Evolutionary conservation across 1,284 basidiomycete species (phyloP).

Genomic region (Malassezia cuniculi): DNA sequence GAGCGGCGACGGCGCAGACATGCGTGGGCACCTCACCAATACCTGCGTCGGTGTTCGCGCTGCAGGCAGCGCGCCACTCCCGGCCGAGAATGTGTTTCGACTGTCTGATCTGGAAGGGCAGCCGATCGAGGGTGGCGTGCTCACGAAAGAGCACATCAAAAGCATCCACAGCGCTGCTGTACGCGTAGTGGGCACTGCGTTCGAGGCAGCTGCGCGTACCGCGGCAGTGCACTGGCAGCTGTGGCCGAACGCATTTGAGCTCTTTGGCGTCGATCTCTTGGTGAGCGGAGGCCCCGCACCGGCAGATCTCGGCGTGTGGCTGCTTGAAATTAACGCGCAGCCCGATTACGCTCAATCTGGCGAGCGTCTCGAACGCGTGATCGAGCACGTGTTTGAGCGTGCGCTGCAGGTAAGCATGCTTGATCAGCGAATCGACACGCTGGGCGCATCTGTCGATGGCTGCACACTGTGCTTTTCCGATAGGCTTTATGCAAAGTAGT

Average conservation of each 20-base stretch:
- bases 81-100: constrained; percentile 26
- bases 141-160: constrained; percentile 48
- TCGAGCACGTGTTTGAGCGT: constrained; percentile 61
- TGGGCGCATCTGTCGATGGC: background rate
- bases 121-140: background rate
- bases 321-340: constrained; percentile 86
- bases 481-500: background rate
- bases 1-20: constrained; percentile 47
- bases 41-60: constrained; percentile 55
- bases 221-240: constrained; percentile 76
- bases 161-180: constrained; percentile 16
- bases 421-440: background rate
- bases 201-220: constrained; percentile 67
- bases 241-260: constrained; percentile 78
- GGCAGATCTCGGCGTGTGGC: constrained; percentile 50
- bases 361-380: constrained; percentile 62
- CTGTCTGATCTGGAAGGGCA: constrained; percentile 62
- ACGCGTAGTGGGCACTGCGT: constrained; percentile 59
- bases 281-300: constrained; percentile 49
- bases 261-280: constrained; percentile 84
- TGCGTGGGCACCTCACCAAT: constrained; percentile 80
- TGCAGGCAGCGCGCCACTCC: constrained; percentile 14
- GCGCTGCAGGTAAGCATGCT: constrained; percentile 30
- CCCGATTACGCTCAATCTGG: constrained; percentile 92
- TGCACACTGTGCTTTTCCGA: background rate